Base-by-base conservation (phyloP, 768 basidiomycete species). In the Auricularia auricula-judae region DNA sequence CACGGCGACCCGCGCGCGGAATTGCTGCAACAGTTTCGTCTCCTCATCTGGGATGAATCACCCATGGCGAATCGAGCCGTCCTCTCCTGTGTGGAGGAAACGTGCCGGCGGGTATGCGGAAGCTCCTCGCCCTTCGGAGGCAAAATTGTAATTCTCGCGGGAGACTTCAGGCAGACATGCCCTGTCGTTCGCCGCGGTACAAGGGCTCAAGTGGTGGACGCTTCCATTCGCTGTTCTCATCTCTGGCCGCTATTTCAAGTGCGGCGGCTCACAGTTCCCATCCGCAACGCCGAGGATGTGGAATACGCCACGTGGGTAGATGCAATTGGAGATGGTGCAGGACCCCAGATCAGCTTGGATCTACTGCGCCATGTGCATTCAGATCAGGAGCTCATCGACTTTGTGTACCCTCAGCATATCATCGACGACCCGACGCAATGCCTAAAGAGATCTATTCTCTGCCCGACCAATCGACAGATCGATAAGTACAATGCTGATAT, bases 121-220 rank as follows among this genome's bases (percentile, higher is more conserved):
- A 72, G 29, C 11, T 62, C 73, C 51, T 44, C 64, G 14, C 74
- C 73, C 0, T 81, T 79, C 70, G 77, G 77, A 1, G 77, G 75
- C 1, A 79, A 75, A 61, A 65, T 72, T 14, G 63, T 78, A 12
- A 64, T 79, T 23, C 70, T 75, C 2, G 67, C 76, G 1, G 78
- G 77, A 0, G 78, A 79, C 66, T 79, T 79, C 66, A 68, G 77
- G 0, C 79, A 79, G 66, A 77, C 74, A 1, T 75, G 72, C 53
- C 79, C 79, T 18, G 76, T 80, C 14, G 69, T 79, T 18, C 62
- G 67, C 10, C 33, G 72, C 1, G 77, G 75, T 0, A 71, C 72
- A 0, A 69, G 71, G 14, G 39, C 67, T 66, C 39, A 39, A 12
- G 39, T 39, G 8, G 39, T 39, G 8, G 39, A 39, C 12, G 39